Conservation (phyloP, 305 asterid genomes). For the Solanum hybrid region DNA sequence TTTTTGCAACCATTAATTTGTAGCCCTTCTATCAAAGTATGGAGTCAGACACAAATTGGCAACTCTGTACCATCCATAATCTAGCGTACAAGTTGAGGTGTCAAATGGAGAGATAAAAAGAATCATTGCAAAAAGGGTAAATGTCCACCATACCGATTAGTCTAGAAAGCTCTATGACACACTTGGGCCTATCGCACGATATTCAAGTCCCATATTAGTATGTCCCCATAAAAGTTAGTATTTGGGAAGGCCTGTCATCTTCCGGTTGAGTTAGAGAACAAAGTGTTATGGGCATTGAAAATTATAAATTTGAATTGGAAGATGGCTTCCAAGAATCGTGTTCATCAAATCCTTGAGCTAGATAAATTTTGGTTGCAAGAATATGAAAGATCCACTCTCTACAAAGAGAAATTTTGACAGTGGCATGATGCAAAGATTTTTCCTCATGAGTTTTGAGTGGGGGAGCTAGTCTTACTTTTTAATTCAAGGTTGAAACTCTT, state of each 20-base stretch:
- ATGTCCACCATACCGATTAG: not conserved
- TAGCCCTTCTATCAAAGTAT: no score
- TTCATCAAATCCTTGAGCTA: not conserved
- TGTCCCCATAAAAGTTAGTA: not conserved
- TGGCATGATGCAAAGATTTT: not conserved
- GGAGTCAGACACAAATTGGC: not conserved
- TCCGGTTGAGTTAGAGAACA: not conserved
- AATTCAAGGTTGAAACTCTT: not conserved
- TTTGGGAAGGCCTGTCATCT: not conserved
- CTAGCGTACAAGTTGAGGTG: not conserved
- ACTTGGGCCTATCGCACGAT: not conserved
- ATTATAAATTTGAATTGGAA: not conserved
- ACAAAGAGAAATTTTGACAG: not conserved
- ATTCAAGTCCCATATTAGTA: not conserved
- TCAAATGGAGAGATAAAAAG: not conserved
- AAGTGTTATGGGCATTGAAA: not conserved
- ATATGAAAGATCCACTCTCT: not conserved
- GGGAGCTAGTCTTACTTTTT: not conserved
- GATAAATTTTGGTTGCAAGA: no score
- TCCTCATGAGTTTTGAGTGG: not conserved
- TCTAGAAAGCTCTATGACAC: not conserved
- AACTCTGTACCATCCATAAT: not conserved
- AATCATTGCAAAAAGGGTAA: not conserved
- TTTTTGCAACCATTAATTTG: no score
- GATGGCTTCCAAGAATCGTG: not conserved